Base-by-base conservation (phyloP, 2,329 filamentous ascomycete species). In the Fusarium stilboides region DNA sequence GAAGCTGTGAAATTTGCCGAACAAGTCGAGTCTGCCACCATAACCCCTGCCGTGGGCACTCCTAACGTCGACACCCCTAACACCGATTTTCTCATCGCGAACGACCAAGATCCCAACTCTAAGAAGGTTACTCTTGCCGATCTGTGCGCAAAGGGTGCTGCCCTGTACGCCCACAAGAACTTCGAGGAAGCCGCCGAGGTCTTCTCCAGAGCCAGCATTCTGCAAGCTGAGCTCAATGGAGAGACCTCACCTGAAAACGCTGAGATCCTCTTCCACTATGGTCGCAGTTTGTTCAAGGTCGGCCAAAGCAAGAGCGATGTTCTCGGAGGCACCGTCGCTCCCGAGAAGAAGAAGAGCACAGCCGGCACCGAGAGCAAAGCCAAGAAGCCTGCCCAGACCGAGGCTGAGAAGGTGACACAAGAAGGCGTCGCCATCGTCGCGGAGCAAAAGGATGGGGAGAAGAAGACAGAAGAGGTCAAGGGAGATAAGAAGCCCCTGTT, bases 221-320 rank as follows among this genome's bases (percentile, higher is more conserved):
- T 98, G 65, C 96, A 99, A 81, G 93, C 93, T 60, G 89, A 93
- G 78, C 85, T 98, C 78, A 96, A 98, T 79, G 96, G 95, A 79
- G 96, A 98, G 81, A 92, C 97, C 86, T 90, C 90, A 17, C 89
- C 93, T 6, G 91, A 94, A 60, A 99, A 99, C 75, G 95, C 94
- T 51, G 95, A 98, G 78, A 88, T 99, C 46, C 88, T 98, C 20
- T 99, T 97, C 80, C 88, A 94, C 69, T 99, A 99, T 80, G 96
- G 96, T 15, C 93, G 95, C 77, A 94, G 94, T 58, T 84, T 99
- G 20, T 98, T 97, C 86, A 94, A 94, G 79, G 92, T 98, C 63
- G 96, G 94, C 31, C 92, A 98, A 78, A 91, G 89, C 79, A 97
- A 97, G 80, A 98, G 94, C 77, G 94, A 98, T 77, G 94, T 99